Percentiles rank a stretch among this genome's conserved stretches.
Evolutionary conservation across 176 grass and related monocot species (phyloP).

Genomic region (Ananas comosus): DNA sequence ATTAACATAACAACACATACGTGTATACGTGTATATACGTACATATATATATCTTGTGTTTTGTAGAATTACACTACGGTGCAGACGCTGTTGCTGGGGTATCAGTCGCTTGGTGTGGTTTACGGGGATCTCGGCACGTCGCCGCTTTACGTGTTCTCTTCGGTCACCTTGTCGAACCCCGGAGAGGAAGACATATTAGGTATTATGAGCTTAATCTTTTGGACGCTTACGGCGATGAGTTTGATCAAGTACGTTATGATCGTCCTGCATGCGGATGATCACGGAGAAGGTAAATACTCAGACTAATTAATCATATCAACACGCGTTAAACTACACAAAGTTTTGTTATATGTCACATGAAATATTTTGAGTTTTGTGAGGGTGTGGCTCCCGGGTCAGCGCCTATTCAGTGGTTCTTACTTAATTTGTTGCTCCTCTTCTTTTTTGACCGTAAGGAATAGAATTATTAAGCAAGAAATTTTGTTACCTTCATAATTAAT

Average conservation of each 20-base stretch:
- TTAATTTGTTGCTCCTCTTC: too few species aligned
- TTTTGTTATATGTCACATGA: too few species aligned
- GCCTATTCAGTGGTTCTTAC: too few species aligned
- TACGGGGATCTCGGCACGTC: constrained; percentile 75
- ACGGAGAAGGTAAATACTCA: constrained; percentile 51
- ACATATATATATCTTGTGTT: too few species aligned
- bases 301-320: too few species aligned
- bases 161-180: constrained; percentile 35
- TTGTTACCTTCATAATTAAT: too few species aligned
- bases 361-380: too few species aligned
- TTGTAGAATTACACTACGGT: constrained; percentile 37
- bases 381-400: too few species aligned
- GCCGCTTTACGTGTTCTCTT: constrained; percentile 70
- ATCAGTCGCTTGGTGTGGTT: constrained; percentile 70
- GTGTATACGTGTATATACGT: not conserved
- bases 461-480: too few species aligned
- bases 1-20: not conserved
- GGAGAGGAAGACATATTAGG: constrained; percentile 38
- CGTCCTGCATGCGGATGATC: constrained; percentile 59
- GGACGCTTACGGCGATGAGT: constrained; percentile 64
- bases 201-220: constrained; percentile 64
- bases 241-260: constrained; percentile 60
- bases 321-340: too few species aligned
- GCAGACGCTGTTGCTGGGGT: constrained; percentile 41
- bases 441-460: too few species aligned